Conservation (phyloP, 306 rosid species). For the Corylus avellana region DNA sequence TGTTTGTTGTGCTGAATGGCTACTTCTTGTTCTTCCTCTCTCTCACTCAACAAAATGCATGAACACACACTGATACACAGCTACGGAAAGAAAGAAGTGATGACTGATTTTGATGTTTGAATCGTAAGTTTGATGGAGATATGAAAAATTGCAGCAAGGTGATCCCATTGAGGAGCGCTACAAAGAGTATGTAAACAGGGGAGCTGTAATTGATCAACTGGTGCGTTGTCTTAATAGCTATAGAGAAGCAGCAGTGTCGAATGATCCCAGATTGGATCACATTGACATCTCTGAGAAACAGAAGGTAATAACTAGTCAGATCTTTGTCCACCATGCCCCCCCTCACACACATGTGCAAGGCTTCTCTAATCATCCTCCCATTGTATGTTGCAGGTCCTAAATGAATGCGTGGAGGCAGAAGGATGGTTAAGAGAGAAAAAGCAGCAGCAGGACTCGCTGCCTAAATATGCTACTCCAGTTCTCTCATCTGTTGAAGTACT, state of each 20-base stretch:
- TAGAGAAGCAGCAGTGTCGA: slow-evolving; percentile 74
- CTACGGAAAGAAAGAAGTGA: neutral
- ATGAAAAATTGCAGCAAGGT: slow-evolving; percentile 68
- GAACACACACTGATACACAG: neutral
- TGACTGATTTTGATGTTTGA: slow-evolving; percentile 12
- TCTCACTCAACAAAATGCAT: neutral
- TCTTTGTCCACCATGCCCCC: neutral
- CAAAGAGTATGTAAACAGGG: slow-evolving; percentile 72
- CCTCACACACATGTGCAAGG: neutral
- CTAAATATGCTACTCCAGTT: slow-evolving; percentile 72
- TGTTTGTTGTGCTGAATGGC: neutral
- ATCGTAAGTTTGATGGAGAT: slow-evolving; percentile 8
- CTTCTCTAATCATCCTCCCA: neutral
- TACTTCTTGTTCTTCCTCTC: neutral
- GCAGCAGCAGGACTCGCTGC: slow-evolving; percentile 76
- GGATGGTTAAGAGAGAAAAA: slow-evolving; percentile 81
- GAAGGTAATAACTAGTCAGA: slow-evolving; percentile 46
- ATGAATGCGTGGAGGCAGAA: slow-evolving; percentile 85
- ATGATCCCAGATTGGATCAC: slow-evolving; percentile 81
- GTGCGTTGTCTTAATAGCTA: slow-evolving; percentile 61
- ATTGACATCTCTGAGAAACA: slow-evolving; percentile 78
- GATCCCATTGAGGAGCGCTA: slow-evolving; percentile 84
- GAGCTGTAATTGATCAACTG: slow-evolving; percentile 64
- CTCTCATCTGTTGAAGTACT: slow-evolving; percentile 74
- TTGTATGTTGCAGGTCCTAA: slow-evolving; percentile 53